Base-by-base conservation (phyloP, 345 rosid genomes). In the Mangifera indica region DNA sequence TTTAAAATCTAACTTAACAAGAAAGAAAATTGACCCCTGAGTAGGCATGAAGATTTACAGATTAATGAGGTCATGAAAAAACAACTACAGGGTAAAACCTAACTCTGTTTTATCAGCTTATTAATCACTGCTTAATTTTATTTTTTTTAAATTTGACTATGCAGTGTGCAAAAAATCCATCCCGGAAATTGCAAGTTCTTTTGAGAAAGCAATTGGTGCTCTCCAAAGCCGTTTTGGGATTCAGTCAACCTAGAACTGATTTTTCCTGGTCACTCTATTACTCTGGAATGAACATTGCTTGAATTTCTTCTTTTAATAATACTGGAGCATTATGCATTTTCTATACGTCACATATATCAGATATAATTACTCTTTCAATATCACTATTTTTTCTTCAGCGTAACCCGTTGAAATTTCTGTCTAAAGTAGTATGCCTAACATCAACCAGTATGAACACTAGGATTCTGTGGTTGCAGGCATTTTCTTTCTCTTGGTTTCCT, bases 101-200 rank as follows among this genome's bases (percentile, higher is more conserved):
- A 37, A 37, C 42, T 37, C 8, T 37, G 8, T 49, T 42, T 60
- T 21, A 53, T 46, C 45, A 22, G 13, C 13, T 17, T 25, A 65
- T 54, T 25, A 13, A 24, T 5, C 15, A n/a, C 10, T 26, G 17
- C 59, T 25, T 59, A 17, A n/a, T 70, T n/a, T 18, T 0, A 3
- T 60, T 24, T 59, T 37, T 45, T 14, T 25, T 49, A n/a, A n/a
- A 21, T 60, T 46, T 46, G 55, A 46, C 29, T 58, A 72, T 74
- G 26, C 84, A 87, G 88, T 79, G 67, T 81, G 82, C 83, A 87
- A 84, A 79, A 76, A 81, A 49, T 48, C 88, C 70, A 79, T 84
- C 62, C 76, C 82, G 5, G 87, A 83, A 69, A 79, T 87, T 54
- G 72, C 82, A 46, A 80, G 77, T 63, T 84, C 88, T 15, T 74